Evolutionary conservation across 2,329 filamentous ascomycete genomes (phyloP), one percentile per base, ranked within the genome.

Genomic region (Fusarium mundagurra): DNA sequence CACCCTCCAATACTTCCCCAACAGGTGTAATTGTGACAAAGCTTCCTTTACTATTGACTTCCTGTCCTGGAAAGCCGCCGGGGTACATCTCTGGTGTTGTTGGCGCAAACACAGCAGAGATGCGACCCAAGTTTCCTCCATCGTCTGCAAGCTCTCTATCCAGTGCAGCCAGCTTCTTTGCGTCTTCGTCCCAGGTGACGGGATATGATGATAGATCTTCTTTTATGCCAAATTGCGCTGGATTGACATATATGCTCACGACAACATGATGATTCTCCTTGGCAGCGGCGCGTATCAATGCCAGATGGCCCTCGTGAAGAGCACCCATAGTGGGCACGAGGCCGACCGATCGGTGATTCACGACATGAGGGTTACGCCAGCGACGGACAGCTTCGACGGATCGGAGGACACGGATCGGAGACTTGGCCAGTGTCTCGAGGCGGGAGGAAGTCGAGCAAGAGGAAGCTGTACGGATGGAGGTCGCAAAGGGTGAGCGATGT

Each of bases 281-380:
- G 3, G 95, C 95, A 7, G 96, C 96, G 76, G 92, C 89, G 67
- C 94, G 93, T 78, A 98, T 93, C 29, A 99, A 89, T 8, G 93
- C 93, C 59, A 98, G 84, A 84, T 99, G 96, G 45, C 96, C 96
- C 63, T 91, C 89, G 83, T 99, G 96, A n/a, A 99, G 88, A 57
- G 96, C 96, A 72, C 96, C 96, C 96, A 99, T 98, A 38, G 96
- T 99, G 4, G 96, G 96, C 41, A 99, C 95, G 34, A 99, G 90
- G 67, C 93, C 94, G 66, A 99, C 91, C 50, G 91, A 92, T 65
- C 92, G 90, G 77, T 92, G 89, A 78, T 91, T 87, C 68, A 91
- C 84, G 41, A 91, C 84, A 69, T 95, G 90, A 45, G 91, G 88
- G 29, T 86, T 88, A 41, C 94, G 91, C 86, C 92, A 93, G 77